phyloP scores from a whole-genome alignment of 371 early-diverging fungal genomes.

The Lichtheimia corymbifera region DNA sequence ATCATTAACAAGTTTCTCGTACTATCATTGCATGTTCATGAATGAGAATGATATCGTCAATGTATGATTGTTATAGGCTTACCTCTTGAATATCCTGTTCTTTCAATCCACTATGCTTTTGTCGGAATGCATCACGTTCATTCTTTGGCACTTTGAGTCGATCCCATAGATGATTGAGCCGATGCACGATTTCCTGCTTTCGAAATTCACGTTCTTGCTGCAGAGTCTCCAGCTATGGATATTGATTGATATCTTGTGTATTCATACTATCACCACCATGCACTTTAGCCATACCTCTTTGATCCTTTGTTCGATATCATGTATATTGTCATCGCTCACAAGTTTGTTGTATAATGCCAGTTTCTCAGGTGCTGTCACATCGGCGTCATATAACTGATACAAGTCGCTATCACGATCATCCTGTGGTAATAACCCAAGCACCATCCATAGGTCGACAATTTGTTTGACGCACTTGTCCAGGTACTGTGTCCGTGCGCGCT shows the following conservation, averaged over 20 bases:
- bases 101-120: conserved; percentile 27
- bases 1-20: conserved; percentile 32
- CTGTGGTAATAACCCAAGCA: conserved; percentile 23
- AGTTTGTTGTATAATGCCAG: conserved; percentile 18
- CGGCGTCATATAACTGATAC: conserved; percentile 13
- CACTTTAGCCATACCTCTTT: conserved; percentile 11
- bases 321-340: conserved; percentile 18
- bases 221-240: conserved; percentile 26
- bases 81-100: conserved; percentile 30
- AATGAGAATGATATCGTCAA: not conserved
- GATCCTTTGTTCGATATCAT: conserved; percentile 13
- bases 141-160: conserved; percentile 27
- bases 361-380: conserved; percentile 15
- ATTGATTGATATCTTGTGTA: not conserved
- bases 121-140: conserved; percentile 25
- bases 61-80: not conserved
- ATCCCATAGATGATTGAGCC: conserved; percentile 41
- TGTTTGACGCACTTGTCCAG: conserved; percentile 16
- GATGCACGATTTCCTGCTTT: conserved; percentile 32
- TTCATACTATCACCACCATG: not conserved
- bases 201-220: conserved; percentile 35
- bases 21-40: conserved; percentile 9
- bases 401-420: conserved; percentile 21
- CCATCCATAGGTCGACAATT: conserved; percentile 12
- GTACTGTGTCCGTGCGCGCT: conserved; percentile 13